phyloP scores from a whole-genome alignment of 108 stramenopile species.

The Fistulifera solaris region DNA sequence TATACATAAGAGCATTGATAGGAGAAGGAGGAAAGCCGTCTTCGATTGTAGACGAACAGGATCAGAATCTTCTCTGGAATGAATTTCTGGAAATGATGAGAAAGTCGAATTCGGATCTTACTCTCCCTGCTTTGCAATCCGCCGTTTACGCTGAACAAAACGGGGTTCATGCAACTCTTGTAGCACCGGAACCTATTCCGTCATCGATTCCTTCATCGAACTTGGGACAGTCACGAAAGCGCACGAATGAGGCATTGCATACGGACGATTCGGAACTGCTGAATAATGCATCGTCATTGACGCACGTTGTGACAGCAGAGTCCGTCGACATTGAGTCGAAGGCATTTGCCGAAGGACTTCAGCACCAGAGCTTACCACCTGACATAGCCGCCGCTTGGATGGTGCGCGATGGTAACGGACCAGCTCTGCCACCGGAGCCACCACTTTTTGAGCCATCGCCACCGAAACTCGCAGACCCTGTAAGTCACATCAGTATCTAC shows the following conservation, averaged over 20 bases:
- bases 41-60: slow-evolving; percentile 45
- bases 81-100: slow-evolving; percentile 77
- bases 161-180: background rate
- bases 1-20: slow-evolving; percentile 68
- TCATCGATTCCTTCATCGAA: slow-evolving; percentile 4
- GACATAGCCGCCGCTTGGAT: slow-evolving; percentile 77
- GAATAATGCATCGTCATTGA: slow-evolving; percentile 14
- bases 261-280: background rate
- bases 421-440: slow-evolving; percentile 50
- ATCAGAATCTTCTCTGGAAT: slow-evolving; percentile 59
- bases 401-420: slow-evolving; percentile 62
- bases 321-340: slow-evolving; percentile 49
- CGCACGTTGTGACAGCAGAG: slow-evolving; percentile 38
- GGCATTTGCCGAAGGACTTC: slow-evolving; percentile 29
- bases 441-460: slow-evolving; percentile 65
- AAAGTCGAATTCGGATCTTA: slow-evolving; percentile 50
- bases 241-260: slow-evolving; percentile 12
- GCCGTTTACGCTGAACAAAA: slow-evolving; percentile 54
- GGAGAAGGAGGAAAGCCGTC: slow-evolving; percentile 19
- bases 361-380: slow-evolving; percentile 43
- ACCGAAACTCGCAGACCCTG: slow-evolving; percentile 72
- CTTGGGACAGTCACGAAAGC: slow-evolving; percentile 18
- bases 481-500: too few species aligned
- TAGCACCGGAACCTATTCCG: background rate
- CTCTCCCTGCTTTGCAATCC: slow-evolving; percentile 44